Conservation (phyloP, 768 basidiomycete species). For the Strobilomyces confusus region DNA sequence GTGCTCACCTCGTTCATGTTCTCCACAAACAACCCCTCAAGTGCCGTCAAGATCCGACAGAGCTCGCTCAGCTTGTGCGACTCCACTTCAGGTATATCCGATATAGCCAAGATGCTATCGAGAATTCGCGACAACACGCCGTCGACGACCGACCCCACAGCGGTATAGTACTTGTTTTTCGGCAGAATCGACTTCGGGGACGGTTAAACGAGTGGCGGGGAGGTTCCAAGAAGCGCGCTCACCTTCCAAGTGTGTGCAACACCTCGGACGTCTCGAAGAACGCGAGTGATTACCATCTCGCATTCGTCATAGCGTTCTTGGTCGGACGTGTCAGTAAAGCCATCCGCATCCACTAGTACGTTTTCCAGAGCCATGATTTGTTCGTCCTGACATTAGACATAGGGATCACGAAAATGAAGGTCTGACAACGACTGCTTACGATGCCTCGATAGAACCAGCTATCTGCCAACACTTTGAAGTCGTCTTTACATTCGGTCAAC, state of each 20-base stretch:
- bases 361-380: conserved; percentile 30
- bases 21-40: conserved; percentile 80
- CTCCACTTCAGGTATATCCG: conserved; percentile 86
- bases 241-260: conserved; percentile 75
- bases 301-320: conserved; percentile 76
- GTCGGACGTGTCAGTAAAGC: conserved; percentile 65
- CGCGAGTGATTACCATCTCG: conserved; percentile 60
- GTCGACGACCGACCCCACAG: conserved; percentile 69
- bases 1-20: conserved; percentile 52
- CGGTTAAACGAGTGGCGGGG: neutral
- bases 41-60: conserved; percentile 68
- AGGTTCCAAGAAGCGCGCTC: conserved; percentile 10
- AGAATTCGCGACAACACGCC: conserved; percentile 63
- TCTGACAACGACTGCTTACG: conserved; percentile 39
- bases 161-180: conserved; percentile 68
- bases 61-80: conserved; percentile 81
- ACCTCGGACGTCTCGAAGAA: conserved; percentile 59
- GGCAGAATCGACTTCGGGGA: conserved; percentile 55
- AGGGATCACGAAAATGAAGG: neutral
- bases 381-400: conserved; percentile 17
- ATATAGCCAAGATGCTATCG: conserved; percentile 66
- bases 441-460: conserved; percentile 70
- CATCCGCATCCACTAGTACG: conserved; percentile 50
- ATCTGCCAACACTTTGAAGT: conserved; percentile 54
- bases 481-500: conserved; percentile 47